Base-by-base conservation (phyloP, 441 rosid species). In the Codiaeum variegatum region DNA sequence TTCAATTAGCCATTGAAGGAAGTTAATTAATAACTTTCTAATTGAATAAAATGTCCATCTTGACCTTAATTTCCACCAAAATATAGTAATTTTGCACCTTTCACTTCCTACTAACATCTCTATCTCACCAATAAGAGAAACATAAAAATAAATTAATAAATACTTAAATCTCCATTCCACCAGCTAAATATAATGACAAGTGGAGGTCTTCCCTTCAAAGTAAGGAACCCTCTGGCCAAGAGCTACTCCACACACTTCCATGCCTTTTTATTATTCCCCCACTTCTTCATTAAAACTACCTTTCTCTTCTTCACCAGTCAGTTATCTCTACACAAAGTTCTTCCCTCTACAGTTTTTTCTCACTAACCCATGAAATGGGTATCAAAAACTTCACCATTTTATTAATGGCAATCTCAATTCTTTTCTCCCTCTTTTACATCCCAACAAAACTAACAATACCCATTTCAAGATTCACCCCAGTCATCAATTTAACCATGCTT, bases 341-440 rank as follows among this genome's bases (percentile, higher is more conserved):
- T 32, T 61, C 65, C 67, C 6, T 26, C 64, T 55, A 31, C 18
- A 38, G 47, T 23, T 62, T 73, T 68, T 19, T 28, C 68, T 42
- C 31, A 18, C 63, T 60, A 40, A 16, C 26, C 32, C 58, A 62
- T 64, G 76, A 80, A 71, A 88, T 88, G 92, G 81, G 87, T 62
- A 85, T 84, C 71, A 91, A 90, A 70, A 49, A 85, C 21, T 82
- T 83, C 80, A 78, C 84, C 81, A 78, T 89, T 83, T 70, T 76
- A n/a, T 85, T 89, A 88, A 78, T 85, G 76, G 71, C 83, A 52
- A 74, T 83, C 19, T 82, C 93, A n/a, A 29, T 89, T 36, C 79
- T 86, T 80, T 73, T 89, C 76, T 86, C 79, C 28, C 61, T 84
- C 70, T 36, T 90, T 5, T 88, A 79, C 86, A 67, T 88, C 78